Percentiles rank a stretch among this genome's conserved stretches.
phyloP scores from a whole-genome alignment of 2,329 filamentous ascomycete species.

The Ophiostoma populinum region DNA sequence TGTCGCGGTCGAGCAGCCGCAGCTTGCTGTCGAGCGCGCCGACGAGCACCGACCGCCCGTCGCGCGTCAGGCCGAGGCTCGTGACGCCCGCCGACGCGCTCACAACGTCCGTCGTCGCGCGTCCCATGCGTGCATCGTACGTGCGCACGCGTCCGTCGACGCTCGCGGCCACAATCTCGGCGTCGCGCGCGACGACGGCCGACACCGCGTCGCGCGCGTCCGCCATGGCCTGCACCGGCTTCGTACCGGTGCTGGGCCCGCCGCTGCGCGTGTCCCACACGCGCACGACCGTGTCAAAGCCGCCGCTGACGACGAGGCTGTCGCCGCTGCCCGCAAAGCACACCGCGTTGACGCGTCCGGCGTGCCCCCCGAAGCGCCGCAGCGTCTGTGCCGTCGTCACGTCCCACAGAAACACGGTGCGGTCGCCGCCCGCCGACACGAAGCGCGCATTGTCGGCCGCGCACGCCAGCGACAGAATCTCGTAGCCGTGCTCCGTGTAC shows the following conservation, averaged over 20 bases:
- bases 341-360: conserved; percentile 59
- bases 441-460: conserved; percentile 66
- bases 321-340: conserved; percentile 63
- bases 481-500: conserved; percentile 82
- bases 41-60: conserved; percentile 58
- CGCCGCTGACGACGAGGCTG: conserved; percentile 52
- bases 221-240: conserved; percentile 53
- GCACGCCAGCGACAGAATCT: conserved; percentile 68
- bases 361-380: conserved; percentile 56
- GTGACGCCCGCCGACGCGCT: conserved; percentile 46
- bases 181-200: conserved; percentile 27
- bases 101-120: conserved; percentile 52
- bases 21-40: conserved; percentile 60
- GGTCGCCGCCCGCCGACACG: conserved; percentile 76
- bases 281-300: conserved; percentile 58
- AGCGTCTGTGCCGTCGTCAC: conserved; percentile 64
- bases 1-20: conserved; percentile 62
- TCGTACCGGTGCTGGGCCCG: conserved; percentile 18
- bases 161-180: conserved; percentile 54
- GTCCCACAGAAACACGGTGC: conserved; percentile 87
- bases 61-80: conserved; percentile 50
- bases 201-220: conserved; percentile 58
- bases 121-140: conserved; percentile 71
- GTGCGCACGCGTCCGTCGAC: conserved; percentile 68
- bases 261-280: conserved; percentile 52